These are phyloP conservation scores for Phylloporus sp. DNA, from an alignment of 1,284 basidiomycete species.

Conservation along the genomic window DNA sequence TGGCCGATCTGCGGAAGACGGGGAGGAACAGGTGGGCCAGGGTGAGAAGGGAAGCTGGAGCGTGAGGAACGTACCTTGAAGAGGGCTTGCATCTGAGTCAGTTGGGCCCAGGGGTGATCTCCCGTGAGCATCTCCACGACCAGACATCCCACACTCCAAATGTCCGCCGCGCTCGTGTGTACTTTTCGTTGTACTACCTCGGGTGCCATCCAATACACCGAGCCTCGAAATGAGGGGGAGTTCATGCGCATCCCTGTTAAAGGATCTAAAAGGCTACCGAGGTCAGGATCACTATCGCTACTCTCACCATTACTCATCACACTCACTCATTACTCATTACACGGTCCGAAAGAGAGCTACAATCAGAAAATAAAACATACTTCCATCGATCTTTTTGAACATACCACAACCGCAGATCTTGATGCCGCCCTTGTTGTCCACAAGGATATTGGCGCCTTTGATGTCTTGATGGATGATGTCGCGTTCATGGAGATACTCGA, in stretches of 20 bases:
- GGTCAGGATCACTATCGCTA: too few species aligned
- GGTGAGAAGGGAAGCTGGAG: neutral
- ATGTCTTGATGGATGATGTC: constrained; percentile 99
- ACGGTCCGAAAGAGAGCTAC: neutral
- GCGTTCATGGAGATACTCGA: constrained; percentile 91
- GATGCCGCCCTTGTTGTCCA: constrained; percentile 98
- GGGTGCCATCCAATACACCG: constrained; percentile 99
- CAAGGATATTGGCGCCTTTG: constrained; percentile 97
- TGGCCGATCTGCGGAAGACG: constrained; percentile 82
- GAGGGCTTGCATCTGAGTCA: constrained; percentile 98
- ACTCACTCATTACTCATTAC: too few species aligned
- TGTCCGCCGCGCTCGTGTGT: constrained; percentile 95
- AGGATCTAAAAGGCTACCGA: too few species aligned
- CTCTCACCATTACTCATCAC: too few species aligned
- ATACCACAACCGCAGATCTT: constrained; percentile 99
- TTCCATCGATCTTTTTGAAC: constrained; percentile 94
- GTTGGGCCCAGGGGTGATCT: constrained; percentile 41
- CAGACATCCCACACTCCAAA: constrained; percentile 97
- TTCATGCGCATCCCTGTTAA: constrained; percentile 80
- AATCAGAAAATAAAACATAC: constrained; percentile 53
- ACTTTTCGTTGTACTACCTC: constrained; percentile 97
- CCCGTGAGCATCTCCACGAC: constrained; percentile 99
- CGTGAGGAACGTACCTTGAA: constrained; percentile 71
- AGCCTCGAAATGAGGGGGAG: constrained; percentile 94
- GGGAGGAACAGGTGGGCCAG: neutral